Percentiles rank a stretch among this genome's conserved stretches.
These are phyloP conservation scores for Sporothrix brasiliensis DNA, from an alignment of 2,329 filamentous ascomycete genomes.

Conservation along the genomic window DNA sequence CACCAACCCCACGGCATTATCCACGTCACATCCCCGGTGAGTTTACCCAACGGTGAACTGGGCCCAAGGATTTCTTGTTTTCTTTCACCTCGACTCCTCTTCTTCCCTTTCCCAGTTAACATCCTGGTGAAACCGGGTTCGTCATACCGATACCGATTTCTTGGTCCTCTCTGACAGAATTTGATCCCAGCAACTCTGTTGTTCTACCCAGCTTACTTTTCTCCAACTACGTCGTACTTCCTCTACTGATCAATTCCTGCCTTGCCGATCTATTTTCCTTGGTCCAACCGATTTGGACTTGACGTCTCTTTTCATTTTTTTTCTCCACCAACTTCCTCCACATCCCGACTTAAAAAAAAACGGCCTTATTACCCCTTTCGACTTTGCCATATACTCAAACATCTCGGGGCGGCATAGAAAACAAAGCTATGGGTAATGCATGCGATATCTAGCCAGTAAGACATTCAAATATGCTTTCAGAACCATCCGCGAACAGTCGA, in stretches of 20 bases:
- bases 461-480: not conserved
- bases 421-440: not conserved
- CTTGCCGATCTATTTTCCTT: not conserved
- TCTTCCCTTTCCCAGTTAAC: slow-evolving; percentile 36
- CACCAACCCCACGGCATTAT: slow-evolving; percentile 14
- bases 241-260: not conserved
- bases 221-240: not conserved
- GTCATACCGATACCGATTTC: slow-evolving; percentile 29
- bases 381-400: not conserved
- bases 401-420: not conserved
- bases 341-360: not conserved
- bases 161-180: not conserved
- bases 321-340: not conserved
- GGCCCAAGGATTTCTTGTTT: not conserved
- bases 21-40: not conserved
- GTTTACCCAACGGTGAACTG: not conserved
- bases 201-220: not conserved
- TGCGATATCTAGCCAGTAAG: not conserved
- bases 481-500: not conserved
- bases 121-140: slow-evolving; percentile 36
- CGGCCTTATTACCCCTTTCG: not conserved
- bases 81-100: not conserved
- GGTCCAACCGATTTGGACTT: not conserved
- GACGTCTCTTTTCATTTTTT: not conserved
- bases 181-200: not conserved